Conservation (phyloP, 306 rosid genomes). For the Alnus glutinosa region DNA sequence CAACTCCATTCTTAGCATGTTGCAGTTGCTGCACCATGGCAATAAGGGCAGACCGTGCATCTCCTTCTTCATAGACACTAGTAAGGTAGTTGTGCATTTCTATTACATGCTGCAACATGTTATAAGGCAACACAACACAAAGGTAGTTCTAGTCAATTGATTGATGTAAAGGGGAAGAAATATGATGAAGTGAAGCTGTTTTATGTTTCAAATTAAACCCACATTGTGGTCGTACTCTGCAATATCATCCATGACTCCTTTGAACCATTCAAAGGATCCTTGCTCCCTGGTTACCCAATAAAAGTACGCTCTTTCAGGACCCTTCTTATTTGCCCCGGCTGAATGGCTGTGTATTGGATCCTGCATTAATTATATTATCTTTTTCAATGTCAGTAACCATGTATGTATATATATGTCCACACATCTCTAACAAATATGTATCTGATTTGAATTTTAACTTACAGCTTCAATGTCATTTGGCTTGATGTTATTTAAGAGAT, state of each 20-base stretch:
- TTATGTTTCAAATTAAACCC: conserved; percentile 26
- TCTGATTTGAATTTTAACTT: conserved; percentile 29
- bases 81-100: conserved; percentile 96
- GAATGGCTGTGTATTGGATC: conserved; percentile 8
- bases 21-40: conserved; percentile 85
- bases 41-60: conserved; percentile 85
- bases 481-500: conserved; percentile 61
- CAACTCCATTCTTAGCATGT: conserved; percentile 86
- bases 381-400: conserved; percentile 15
- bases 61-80: conserved; percentile 91
- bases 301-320: conserved; percentile 88
- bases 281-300: conserved; percentile 98
- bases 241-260: conserved; percentile 96
- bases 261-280: conserved; percentile 94
- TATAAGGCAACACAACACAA: conserved; percentile 13
- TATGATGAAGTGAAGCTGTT: not conserved
- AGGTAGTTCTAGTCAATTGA: conserved; percentile 4
- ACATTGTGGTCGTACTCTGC: conserved; percentile 78
- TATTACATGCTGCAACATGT: conserved; percentile 61
- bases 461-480: conserved; percentile 28
- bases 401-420: not conserved
- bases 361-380: conserved; percentile 19
- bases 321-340: conserved; percentile 24
- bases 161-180: conserved; percentile 10
- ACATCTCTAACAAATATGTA: not conserved